Conservation (phyloP, 2,329 filamentous ascomycete species). For the Neospermospora avenae region DNA sequence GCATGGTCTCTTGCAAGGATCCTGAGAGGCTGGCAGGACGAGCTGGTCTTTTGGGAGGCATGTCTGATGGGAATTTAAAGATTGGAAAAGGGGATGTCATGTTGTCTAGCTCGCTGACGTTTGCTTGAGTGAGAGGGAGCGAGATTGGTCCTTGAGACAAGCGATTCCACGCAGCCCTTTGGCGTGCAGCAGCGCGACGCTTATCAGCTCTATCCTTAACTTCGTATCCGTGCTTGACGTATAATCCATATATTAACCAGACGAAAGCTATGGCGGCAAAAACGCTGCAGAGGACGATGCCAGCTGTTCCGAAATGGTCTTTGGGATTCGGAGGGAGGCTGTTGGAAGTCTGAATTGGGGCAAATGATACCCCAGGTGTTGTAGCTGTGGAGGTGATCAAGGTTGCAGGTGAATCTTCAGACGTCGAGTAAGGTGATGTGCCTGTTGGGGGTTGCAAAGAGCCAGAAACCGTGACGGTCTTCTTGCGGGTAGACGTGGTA, state of each 20-base stretch:
- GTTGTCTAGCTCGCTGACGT: background rate
- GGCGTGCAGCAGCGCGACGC: background rate
- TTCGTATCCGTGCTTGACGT: background rate
- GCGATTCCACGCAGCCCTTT: background rate
- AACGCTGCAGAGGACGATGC: background rate
- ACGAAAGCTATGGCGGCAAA: background rate
- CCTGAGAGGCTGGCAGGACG: background rate
- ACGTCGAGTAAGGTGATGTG: background rate
- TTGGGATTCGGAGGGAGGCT: background rate
- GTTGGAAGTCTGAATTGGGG: background rate
- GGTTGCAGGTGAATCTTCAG: background rate
- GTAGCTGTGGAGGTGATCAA: background rate
- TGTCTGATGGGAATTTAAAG: background rate
- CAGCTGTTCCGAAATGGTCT: background rate
- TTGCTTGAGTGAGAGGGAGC: background rate
- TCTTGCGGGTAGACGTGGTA: background rate
- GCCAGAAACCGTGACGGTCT: background rate
- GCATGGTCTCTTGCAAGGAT: constrained; percentile 2
- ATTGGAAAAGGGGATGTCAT: background rate
- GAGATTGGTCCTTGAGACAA: background rate
- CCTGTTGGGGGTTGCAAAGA: background rate
- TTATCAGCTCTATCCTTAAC: background rate
- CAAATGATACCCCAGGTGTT: background rate
- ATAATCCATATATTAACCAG: background rate
- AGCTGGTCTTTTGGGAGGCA: background rate